Evolutionary conservation across 495 filamentous ascomycete genomes (phyloP).

Genomic region (Lasiosphaeris hirsuta): DNA sequence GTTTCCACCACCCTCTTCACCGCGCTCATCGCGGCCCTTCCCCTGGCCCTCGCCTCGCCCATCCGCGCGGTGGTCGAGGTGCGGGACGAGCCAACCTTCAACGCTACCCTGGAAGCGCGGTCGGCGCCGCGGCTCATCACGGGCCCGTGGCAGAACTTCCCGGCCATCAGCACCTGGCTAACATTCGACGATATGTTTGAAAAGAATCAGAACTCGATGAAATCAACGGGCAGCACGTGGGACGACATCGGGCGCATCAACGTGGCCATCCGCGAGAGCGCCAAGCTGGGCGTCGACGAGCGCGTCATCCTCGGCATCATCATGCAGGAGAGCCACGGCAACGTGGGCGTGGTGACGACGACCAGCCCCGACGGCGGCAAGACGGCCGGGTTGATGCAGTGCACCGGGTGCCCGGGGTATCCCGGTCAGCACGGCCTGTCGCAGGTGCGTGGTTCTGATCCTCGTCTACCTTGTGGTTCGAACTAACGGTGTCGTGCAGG

Average conservation of each 20-base stretch:
- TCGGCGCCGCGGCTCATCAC: background rate
- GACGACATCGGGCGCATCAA: conserved; percentile 37
- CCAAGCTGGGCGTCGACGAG: conserved; percentile 39
- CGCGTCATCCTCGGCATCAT: conserved; percentile 44
- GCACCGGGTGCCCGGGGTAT: conserved; percentile 29
- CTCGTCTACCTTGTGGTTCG: background rate
- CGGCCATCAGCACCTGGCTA: conserved; percentile 31
- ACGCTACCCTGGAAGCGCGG: background rate
- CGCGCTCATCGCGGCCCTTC: background rate
- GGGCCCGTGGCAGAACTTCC: conserved; percentile 32
- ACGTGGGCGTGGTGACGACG: conserved; percentile 38
- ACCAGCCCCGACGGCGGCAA: conserved; percentile 28
- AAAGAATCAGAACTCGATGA: conserved; percentile 34
- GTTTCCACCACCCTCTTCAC: background rate
- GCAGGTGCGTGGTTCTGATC: conserved; percentile 26
- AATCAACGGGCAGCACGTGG: conserved; percentile 29
- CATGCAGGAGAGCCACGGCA: conserved; percentile 44
- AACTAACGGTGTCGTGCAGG: conserved; percentile 10
- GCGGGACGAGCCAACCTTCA: background rate
- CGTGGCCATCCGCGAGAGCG: conserved; percentile 28
- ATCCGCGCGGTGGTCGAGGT: background rate
- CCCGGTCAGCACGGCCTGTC: conserved; percentile 31
- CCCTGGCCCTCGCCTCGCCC: background rate
- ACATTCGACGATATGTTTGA: conserved; percentile 39
- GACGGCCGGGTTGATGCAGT: conserved; percentile 40